A percentile compares a stretch with the other conserved stretches of the same genome.
These are phyloP conservation scores for Trypanosomatidae sp. DNA, from an alignment of 208 protist genomes.

Conservation along the genomic window DNA sequence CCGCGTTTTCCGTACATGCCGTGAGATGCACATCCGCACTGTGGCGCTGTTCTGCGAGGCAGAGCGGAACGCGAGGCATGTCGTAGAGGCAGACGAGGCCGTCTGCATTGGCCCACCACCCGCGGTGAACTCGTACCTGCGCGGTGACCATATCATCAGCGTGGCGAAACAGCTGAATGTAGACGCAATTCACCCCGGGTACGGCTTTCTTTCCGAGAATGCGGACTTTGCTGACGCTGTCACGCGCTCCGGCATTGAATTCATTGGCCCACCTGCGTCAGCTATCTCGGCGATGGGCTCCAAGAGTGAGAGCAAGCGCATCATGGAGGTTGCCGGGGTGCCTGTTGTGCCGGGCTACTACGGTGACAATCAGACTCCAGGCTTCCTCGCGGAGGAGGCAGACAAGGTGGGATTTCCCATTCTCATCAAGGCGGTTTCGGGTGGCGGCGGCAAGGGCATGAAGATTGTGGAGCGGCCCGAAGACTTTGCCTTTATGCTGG, in stretches of 20 bases:
- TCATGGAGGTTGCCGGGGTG: conserved; percentile 75
- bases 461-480: conserved; percentile 90
- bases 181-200: conserved; percentile 96
- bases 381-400: conserved; percentile 39
- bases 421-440: conserved; percentile 97
- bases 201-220: conserved; percentile 98
- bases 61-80: conserved; percentile 93
- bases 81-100: conserved; percentile 89
- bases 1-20: conserved; percentile 93
- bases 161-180: conserved; percentile 76
- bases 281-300: conserved; percentile 94
- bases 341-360: conserved; percentile 31
- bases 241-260: conserved; percentile 75
- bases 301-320: conserved; percentile 91
- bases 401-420: conserved; percentile 92
- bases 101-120: conserved; percentile 65
- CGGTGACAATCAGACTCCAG: conserved; percentile 37
- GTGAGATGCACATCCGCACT: conserved; percentile 91
- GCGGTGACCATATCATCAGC: conserved; percentile 91
- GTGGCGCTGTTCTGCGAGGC: conserved; percentile 96
- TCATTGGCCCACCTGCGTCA: conserved; percentile 92
- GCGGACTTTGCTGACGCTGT: conserved; percentile 81
- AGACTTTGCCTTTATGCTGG: conserved; percentile 87
- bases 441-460: conserved; percentile 49
- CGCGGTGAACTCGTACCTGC: conserved; percentile 85